phyloP scores from a whole-genome alignment of 2,329 filamentous ascomycete species.

The Parafenestella ontariensis region DNA sequence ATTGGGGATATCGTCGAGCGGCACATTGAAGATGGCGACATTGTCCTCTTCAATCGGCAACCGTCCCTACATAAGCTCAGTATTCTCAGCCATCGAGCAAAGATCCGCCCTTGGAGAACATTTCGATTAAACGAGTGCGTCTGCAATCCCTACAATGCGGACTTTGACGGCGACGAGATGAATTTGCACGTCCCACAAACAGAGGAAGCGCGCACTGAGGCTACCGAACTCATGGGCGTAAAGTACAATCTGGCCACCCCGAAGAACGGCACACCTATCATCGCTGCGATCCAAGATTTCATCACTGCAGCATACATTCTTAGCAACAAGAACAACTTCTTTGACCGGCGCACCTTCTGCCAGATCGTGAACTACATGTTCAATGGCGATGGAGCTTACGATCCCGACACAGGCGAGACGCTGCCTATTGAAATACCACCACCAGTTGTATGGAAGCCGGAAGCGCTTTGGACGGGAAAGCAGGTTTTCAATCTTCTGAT shows the following conservation, averaged over 20 bases:
- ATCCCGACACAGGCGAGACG: slow-evolving; percentile 54
- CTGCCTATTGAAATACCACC: slow-evolving; percentile 83
- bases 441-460: slow-evolving; percentile 84
- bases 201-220: slow-evolving; percentile 93
- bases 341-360: slow-evolving; percentile 84
- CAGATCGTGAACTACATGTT: slow-evolving; percentile 96
- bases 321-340: slow-evolving; percentile 92
- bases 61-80: slow-evolving; percentile 97
- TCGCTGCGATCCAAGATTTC: slow-evolving; percentile 99
- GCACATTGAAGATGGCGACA: slow-evolving; percentile 92
- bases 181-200: slow-evolving; percentile 98
- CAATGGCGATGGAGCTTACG: slow-evolving; percentile 65
- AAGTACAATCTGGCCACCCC: slow-evolving; percentile 96
- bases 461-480: slow-evolving; percentile 93
- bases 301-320: slow-evolving; percentile 93
- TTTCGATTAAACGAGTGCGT: slow-evolving; percentile 98
- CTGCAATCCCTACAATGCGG: slow-evolving; percentile 96
- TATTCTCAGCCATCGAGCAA: slow-evolving; percentile 95
- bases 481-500: slow-evolving; percentile 93
- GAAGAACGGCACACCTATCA: slow-evolving; percentile 97
- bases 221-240: slow-evolving; percentile 95
- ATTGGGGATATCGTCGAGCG: slow-evolving; percentile 91
- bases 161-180: slow-evolving; percentile 99
- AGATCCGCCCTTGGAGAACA: slow-evolving; percentile 92
- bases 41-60: slow-evolving; percentile 97